Conservation (phyloP, 352 stramenopile species). For the Phytophthora aleatoria region DNA sequence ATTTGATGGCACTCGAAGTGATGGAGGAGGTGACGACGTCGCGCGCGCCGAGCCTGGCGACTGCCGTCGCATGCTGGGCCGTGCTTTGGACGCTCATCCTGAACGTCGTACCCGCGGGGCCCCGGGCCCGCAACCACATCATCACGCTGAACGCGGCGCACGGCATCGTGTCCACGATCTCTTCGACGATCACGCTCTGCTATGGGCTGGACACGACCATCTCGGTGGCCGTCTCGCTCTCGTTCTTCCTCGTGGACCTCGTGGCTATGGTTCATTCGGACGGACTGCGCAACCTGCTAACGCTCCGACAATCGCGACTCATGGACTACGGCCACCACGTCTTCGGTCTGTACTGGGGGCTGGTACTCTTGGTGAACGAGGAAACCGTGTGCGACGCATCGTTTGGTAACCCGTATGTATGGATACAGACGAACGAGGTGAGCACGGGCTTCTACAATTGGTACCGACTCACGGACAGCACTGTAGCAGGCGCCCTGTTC, state of each 20-base stretch:
- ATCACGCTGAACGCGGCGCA: conserved; percentile 72
- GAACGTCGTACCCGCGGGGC: conserved; percentile 44
- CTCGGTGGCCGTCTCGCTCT: conserved; percentile 64
- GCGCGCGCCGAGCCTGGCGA: conserved; percentile 42
- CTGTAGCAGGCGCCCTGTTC: conserved; percentile 59
- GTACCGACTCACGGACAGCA: conserved; percentile 72
- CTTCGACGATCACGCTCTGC: conserved; percentile 49
- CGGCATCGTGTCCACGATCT: conserved; percentile 62
- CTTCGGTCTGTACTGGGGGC: conserved; percentile 67
- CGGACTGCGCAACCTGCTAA: conserved; percentile 39
- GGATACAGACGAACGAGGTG: conserved; percentile 85
- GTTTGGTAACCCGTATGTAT: conserved; percentile 78
- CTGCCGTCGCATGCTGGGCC: conserved; percentile 47
- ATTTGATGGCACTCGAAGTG: not conserved
- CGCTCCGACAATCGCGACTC: conserved; percentile 49
- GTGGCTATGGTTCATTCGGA: conserved; percentile 63
- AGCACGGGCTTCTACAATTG: conserved; percentile 86
- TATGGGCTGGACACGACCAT: conserved; percentile 54
- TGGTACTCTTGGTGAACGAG: conserved; percentile 65
- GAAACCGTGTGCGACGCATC: conserved; percentile 49
- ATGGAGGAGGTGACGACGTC: conserved; percentile 16
- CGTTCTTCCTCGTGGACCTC: conserved; percentile 76
- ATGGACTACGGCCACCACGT: conserved; percentile 82
- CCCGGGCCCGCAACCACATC: conserved; percentile 62
- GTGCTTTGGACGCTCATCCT: conserved; percentile 58